Evolutionary conservation across 495 filamentous ascomycete genomes (phyloP).

Genomic region (Bathelium albidoporum): DNA sequence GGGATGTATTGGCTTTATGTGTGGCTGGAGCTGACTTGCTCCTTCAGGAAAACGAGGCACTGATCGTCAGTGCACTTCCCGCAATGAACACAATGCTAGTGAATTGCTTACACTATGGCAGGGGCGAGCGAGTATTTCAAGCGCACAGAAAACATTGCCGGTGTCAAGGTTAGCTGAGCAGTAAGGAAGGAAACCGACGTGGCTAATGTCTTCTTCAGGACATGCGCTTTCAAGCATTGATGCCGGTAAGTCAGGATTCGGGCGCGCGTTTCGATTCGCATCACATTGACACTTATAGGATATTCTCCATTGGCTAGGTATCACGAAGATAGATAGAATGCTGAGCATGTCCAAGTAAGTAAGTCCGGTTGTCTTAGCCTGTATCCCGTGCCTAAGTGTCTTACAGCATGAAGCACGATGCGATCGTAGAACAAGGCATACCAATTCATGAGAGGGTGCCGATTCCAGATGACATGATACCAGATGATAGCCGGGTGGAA

Average conservation of each 20-base stretch:
- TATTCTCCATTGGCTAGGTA: constrained; percentile 95
- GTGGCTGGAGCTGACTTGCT: not conserved
- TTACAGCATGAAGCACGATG: constrained; percentile 91
- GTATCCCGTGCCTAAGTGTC: not conserved
- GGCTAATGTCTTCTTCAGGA: constrained; percentile 32
- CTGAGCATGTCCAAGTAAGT: constrained; percentile 93
- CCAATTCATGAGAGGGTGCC: constrained; percentile 87
- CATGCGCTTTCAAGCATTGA: constrained; percentile 99
- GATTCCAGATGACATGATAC: constrained; percentile 89
- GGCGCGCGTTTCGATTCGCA: not conserved
- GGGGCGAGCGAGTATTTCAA: constrained; percentile 94
- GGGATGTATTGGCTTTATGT: no score
- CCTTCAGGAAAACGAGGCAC: constrained; percentile 51
- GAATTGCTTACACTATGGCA: not conserved
- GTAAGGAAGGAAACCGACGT: not conserved
- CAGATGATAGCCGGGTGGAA: constrained; percentile 88
- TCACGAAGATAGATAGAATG: constrained; percentile 98
- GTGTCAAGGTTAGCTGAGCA: constrained; percentile 51
- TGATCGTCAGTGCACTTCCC: constrained; percentile 38
- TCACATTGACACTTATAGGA: constrained; percentile 18
- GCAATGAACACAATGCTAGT: not conserved
- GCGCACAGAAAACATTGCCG: constrained; percentile 92
- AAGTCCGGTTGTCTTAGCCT: not conserved
- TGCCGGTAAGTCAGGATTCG: constrained; percentile 60
- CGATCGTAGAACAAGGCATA: constrained; percentile 92